phyloP scores from a whole-genome alignment of 352 stramenopile genomes.

The Globisporangium cederbergense region DNA sequence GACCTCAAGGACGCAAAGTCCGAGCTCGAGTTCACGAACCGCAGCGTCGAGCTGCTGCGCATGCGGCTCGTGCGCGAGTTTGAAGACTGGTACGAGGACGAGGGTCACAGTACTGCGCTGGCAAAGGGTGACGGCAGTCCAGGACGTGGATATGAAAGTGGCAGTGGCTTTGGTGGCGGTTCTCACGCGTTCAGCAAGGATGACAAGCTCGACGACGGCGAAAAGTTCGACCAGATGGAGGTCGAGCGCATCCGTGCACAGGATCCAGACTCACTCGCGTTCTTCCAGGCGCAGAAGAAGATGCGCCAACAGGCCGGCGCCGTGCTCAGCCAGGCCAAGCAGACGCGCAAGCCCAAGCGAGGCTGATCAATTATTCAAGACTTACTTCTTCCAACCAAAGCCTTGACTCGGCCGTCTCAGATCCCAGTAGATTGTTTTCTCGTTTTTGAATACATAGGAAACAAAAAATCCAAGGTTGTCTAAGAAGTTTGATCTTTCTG shows the following conservation, averaged over 20 bases:
- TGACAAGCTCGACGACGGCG: slow-evolving; percentile 88
- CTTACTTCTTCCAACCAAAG: background rate
- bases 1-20: slow-evolving; percentile 76
- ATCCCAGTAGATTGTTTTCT: background rate
- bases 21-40: slow-evolving; percentile 61
- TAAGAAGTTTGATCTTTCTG: background rate
- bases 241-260: slow-evolving; percentile 81
- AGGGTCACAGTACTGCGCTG: slow-evolving; percentile 31
- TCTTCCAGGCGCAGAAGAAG: slow-evolving; percentile 90
- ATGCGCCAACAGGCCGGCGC: slow-evolving; percentile 53
- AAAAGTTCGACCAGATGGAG: slow-evolving; percentile 92
- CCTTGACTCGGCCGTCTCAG: background rate
- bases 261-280: slow-evolving; percentile 89
- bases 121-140: slow-evolving; percentile 31
- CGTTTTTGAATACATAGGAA: slow-evolving; percentile 1
- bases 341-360: slow-evolving; percentile 29
- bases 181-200: slow-evolving; percentile 35
- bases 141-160: slow-evolving; percentile 16
- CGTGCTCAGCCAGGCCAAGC: slow-evolving; percentile 3
- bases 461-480: background rate
- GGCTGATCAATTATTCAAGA: slow-evolving; percentile 16
- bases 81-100: slow-evolving; percentile 77
- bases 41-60: slow-evolving; percentile 71
- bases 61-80: slow-evolving; percentile 81
- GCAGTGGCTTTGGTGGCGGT: slow-evolving; percentile 6